Conservation (phyloP, 2,329 filamentous ascomycete genomes). For the Monosporascus sp. region DNA sequence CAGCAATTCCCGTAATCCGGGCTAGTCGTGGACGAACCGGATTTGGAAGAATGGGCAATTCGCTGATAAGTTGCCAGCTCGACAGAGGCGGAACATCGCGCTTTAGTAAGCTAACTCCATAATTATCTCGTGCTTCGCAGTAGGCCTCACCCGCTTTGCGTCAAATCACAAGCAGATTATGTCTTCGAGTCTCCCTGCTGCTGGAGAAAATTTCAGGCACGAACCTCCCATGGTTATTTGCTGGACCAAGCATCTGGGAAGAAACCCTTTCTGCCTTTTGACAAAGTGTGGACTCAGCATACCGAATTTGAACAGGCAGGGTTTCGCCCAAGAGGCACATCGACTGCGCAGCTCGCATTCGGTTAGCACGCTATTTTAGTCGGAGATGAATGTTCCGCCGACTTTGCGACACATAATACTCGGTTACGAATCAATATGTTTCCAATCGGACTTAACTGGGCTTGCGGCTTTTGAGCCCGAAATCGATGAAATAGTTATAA, state of each 20-base stretch:
- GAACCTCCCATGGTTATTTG: background rate
- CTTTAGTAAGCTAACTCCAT: background rate
- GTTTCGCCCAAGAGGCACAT: too few relatives aligned
- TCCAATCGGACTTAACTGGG: too few relatives aligned
- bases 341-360: too few relatives aligned
- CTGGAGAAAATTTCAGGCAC: background rate
- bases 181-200: background rate
- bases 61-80: background rate
- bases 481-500: too few relatives aligned
- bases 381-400: too few relatives aligned
- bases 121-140: background rate
- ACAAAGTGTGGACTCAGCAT: too few relatives aligned
- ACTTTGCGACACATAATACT: too few relatives aligned
- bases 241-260: background rate
- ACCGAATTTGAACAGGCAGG: too few relatives aligned
- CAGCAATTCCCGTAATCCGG: background rate
- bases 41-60: background rate
- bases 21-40: background rate
- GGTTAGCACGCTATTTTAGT: too few relatives aligned
- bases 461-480: too few relatives aligned
- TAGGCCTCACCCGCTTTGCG: background rate
- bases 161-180: background rate
- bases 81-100: background rate
- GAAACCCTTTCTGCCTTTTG: background rate
- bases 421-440: too few relatives aligned